These are phyloP conservation scores for Kappamyces sp. DNA, from an alignment of 192 early-diverging fungal species.

Conservation along the genomic window DNA sequence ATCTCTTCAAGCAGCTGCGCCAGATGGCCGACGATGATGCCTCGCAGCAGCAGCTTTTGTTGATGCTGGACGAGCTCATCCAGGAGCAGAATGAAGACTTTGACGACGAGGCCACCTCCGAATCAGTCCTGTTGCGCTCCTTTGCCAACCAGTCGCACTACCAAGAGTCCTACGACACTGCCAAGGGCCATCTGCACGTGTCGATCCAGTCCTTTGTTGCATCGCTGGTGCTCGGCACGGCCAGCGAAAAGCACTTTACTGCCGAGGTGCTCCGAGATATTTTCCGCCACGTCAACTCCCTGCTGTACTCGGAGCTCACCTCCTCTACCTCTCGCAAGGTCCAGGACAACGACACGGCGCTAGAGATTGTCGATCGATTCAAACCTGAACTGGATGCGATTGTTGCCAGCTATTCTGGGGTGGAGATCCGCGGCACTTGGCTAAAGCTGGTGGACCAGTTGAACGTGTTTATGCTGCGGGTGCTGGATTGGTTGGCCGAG, in stretches of 20 bases:
- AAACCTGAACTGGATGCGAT: neutral
- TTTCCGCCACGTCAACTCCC: conserved; percentile 10
- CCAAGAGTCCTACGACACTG: neutral
- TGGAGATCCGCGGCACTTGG: neutral
- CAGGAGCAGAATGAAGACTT: conserved; percentile 9
- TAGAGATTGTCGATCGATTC: conserved; percentile 5
- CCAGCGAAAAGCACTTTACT: neutral
- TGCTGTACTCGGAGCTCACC: conserved; percentile 5
- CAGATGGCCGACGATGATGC: conserved; percentile 5
- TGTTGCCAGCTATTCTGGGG: conserved; percentile 3
- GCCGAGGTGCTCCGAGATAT: conserved; percentile 7
- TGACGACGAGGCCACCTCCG: neutral
- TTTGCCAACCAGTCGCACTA: neutral
- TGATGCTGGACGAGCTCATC: conserved; percentile 8
- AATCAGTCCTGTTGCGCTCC: neutral
- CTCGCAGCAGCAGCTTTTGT: conserved; percentile 12
- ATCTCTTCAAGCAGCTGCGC: conserved; percentile 7
- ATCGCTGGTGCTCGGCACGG: conserved; percentile 2
- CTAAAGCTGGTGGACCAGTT: conserved; percentile 8
- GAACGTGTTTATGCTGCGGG: conserved; percentile 1
- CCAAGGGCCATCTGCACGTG: neutral
- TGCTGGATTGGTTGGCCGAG: no score
- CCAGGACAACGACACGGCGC: neutral
- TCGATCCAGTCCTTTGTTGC: conserved; percentile 13
- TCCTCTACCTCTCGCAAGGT: neutral